These are phyloP conservation scores for Heterobasidion irregulare DNA, from an alignment of 1,284 basidiomycete species.

Conservation along the genomic window DNA sequence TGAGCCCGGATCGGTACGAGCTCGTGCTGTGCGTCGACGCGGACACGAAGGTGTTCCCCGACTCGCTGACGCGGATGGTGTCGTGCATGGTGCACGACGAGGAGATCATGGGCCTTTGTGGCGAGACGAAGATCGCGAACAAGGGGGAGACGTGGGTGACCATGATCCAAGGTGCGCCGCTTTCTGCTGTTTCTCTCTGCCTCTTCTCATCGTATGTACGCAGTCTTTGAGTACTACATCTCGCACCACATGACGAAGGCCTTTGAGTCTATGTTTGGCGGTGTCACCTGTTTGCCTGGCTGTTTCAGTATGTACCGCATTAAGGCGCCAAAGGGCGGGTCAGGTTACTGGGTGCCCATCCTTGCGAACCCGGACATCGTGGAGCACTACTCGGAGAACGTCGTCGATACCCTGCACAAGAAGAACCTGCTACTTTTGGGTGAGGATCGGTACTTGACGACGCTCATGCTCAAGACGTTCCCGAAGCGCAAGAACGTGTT, in stretches of 20 bases:
- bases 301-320: conserved; percentile 99
- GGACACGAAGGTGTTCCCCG: conserved; percentile 96
- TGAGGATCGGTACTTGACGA: conserved; percentile 98
- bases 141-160: conserved; percentile 98
- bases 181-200: conserved; percentile 1
- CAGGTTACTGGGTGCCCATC: conserved; percentile 97
- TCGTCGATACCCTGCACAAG: conserved; percentile 97
- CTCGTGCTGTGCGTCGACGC: conserved; percentile 97
- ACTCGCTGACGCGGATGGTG: conserved; percentile 87
- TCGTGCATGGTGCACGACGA: conserved; percentile 94
- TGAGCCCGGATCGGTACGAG: conserved; percentile 96
- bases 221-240: conserved; percentile 99
- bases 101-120: conserved; percentile 98
- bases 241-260: conserved; percentile 99
- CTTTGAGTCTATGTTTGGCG: conserved; percentile 99
- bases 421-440: conserved; percentile 97
- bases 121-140: conserved; percentile 99
- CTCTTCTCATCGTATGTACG: conserved; percentile 4
- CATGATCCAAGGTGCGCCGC: conserved; percentile 87
- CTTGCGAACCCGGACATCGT: conserved; percentile 96
- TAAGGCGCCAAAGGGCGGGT: conserved; percentile 91
- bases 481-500: conserved; percentile 99
- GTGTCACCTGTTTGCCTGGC: conserved; percentile 98
- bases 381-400: conserved; percentile 96
- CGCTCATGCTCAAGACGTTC: conserved; percentile 96